phyloP scores from a whole-genome alignment of 305 asterid genomes.

The Fraxinus platypoda region DNA sequence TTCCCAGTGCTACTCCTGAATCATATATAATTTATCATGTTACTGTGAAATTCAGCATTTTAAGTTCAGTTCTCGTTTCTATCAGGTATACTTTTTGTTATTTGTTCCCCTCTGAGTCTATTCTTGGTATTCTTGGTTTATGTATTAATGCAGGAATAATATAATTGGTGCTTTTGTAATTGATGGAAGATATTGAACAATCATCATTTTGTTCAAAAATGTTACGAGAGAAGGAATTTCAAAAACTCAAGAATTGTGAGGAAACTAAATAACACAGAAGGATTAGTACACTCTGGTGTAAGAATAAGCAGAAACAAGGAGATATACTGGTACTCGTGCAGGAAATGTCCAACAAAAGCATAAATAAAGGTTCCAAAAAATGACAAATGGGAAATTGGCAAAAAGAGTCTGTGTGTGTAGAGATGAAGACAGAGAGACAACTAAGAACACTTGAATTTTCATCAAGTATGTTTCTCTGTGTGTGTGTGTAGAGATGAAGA shows the following conservation, averaged over 20 bases:
- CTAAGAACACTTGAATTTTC: conserved; percentile 4
- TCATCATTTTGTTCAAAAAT: neutral
- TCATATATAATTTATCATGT: neutral
- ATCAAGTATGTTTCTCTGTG: neutral
- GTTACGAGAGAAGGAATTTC: neutral
- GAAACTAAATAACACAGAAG: neutral
- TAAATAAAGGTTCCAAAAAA: conserved; percentile 5
- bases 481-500: neutral
- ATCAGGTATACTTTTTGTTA: neutral
- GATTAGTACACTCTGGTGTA: neutral
- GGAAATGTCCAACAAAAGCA: neutral
- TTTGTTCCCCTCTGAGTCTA: neutral
- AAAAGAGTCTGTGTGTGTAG: neutral
- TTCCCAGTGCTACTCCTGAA: neutral
- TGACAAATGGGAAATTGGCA: neutral
- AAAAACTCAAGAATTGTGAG: neutral
- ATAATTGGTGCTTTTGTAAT: neutral
- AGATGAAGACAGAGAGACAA: neutral
- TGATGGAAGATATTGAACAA: neutral
- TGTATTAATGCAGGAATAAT: neutral
- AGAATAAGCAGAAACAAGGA: conserved; percentile 4
- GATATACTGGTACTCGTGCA: conserved; percentile 7
- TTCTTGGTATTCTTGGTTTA: neutral
- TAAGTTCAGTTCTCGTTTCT: neutral
- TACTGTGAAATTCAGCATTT: neutral